Conservation (phyloP, 2,329 filamentous ascomycete species). For the Fusarium cicatricum region DNA sequence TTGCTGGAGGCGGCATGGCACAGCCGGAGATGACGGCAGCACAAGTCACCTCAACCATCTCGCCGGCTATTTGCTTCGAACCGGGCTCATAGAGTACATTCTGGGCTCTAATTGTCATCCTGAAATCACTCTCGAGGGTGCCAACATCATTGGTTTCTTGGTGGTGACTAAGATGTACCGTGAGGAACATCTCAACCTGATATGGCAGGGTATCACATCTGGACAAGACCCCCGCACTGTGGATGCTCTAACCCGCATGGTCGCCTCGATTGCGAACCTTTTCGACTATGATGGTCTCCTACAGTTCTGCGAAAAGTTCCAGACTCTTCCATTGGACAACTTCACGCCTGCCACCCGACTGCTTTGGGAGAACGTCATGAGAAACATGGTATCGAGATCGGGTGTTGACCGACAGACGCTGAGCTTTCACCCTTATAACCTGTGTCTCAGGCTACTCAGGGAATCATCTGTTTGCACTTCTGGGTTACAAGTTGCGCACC, state of each 20-base stretch:
- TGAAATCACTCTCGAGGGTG: slow-evolving; percentile 82
- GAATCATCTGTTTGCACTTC: slow-evolving; percentile 69
- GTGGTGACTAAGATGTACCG: slow-evolving; percentile 80
- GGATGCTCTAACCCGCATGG: slow-evolving; percentile 78
- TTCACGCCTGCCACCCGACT: slow-evolving; percentile 70
- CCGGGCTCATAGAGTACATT: slow-evolving; percentile 83
- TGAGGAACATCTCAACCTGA: slow-evolving; percentile 74
- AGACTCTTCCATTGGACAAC: slow-evolving; percentile 67
- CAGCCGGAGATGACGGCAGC: slow-evolving; percentile 50
- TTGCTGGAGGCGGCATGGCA: slow-evolving; percentile 69
- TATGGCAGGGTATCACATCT: slow-evolving; percentile 84
- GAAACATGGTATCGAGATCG: slow-evolving; percentile 56
- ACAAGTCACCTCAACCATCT: slow-evolving; percentile 69
- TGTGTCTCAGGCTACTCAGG: slow-evolving; percentile 73
- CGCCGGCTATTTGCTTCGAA: slow-evolving; percentile 72
- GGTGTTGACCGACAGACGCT: slow-evolving; percentile 46
- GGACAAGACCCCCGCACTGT: slow-evolving; percentile 87
- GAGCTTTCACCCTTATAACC: slow-evolving; percentile 56
- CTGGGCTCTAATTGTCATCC: slow-evolving; percentile 91
- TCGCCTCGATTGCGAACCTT: slow-evolving; percentile 57
- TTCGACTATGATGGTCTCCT: slow-evolving; percentile 61
- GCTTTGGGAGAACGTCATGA: slow-evolving; percentile 67
- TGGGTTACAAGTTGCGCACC: slow-evolving; percentile 63
- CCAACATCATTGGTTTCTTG: slow-evolving; percentile 87
- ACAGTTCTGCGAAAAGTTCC: slow-evolving; percentile 76